phyloP scores from a whole-genome alignment of 225 moss, liverwort and hornwort species.

The Anthoceros angustus region DNA sequence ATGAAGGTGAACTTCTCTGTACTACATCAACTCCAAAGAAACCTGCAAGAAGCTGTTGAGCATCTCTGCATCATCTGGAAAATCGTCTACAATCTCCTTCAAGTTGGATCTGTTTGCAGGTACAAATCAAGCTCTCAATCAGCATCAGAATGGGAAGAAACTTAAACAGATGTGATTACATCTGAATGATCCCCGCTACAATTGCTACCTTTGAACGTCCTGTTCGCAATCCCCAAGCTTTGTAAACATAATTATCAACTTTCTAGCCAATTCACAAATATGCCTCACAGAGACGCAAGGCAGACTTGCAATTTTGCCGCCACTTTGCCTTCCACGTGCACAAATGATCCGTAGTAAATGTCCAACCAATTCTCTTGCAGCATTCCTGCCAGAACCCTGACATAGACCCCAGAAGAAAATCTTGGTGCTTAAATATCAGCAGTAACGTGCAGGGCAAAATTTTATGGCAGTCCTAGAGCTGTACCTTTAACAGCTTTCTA shows the following conservation, averaged over 20 bases:
- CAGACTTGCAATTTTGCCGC: not conserved
- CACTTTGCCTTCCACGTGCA: not conserved
- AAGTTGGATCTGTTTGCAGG: not conserved
- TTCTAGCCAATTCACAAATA: not conserved
- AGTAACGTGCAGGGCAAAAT: not conserved
- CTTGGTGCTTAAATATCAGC: too few relatives aligned
- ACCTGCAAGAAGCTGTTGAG: not conserved
- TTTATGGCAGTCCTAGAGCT: not conserved
- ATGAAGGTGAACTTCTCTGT: not conserved
- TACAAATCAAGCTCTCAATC: too few relatives aligned
- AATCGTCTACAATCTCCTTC: not conserved
- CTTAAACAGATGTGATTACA: not conserved
- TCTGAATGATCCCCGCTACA: not conserved
- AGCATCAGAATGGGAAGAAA: not conserved
- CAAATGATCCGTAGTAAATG: not conserved
- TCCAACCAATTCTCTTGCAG: not conserved
- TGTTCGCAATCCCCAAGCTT: not conserved
- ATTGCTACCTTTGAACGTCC: not conserved
- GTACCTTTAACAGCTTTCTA: slow-evolving; percentile 1
- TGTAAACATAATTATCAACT: not conserved
- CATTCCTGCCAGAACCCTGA: not conserved
- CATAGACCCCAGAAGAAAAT: not conserved
- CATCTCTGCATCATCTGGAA: not conserved
- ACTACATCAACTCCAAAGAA: not conserved
- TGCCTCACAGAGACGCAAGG: not conserved